A percentile compares a stretch with the other conserved stretches of the same genome.
Conservation (phyloP, 2,329 filamentous ascomycete genomes). For the Rhytidhysteron rufulum region DNA sequence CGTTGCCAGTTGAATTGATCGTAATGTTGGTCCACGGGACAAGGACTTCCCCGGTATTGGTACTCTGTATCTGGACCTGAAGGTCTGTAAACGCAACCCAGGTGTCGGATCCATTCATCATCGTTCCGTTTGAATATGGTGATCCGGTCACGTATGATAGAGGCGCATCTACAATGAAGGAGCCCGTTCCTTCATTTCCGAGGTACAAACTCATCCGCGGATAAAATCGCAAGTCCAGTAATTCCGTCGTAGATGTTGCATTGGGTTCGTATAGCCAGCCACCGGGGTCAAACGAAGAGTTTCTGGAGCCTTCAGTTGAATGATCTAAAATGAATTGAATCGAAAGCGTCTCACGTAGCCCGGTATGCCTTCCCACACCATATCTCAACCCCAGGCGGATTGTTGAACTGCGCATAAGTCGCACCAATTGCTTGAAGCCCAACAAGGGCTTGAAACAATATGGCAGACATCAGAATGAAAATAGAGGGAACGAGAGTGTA, state of each 20-base stretch:
- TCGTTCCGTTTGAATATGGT: conserved; percentile 14
- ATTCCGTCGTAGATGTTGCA: conserved; percentile 24
- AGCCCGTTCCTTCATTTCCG: conserved; percentile 30
- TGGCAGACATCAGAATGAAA: background rate
- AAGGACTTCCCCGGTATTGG: conserved; percentile 16
- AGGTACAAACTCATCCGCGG: conserved; percentile 49
- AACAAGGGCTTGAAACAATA: background rate
- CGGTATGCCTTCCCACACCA: conserved; percentile 50
- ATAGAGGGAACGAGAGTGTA: background rate
- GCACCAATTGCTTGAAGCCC: background rate
- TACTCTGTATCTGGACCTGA: conserved; percentile 20
- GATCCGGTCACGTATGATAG: conserved; percentile 46
- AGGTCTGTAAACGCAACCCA: conserved; percentile 21
- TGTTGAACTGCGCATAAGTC: conserved; percentile 24
- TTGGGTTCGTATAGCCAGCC: conserved; percentile 43
- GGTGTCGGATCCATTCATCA: conserved; percentile 7
- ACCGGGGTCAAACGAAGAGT: conserved; percentile 46
- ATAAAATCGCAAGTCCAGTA: conserved; percentile 44
- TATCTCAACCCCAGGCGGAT: conserved; percentile 42
- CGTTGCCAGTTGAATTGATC: conserved; percentile 36
- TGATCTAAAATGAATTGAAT: background rate
- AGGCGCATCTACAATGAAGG: conserved; percentile 53
- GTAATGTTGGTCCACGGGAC: conserved; percentile 22
- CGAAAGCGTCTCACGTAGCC: conserved; percentile 26
- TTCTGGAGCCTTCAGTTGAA: conserved; percentile 22